These are phyloP conservation scores for Pseudopithomyces maydicus DNA, from an alignment of 2,329 filamentous ascomycete species.

Conservation along the genomic window DNA sequence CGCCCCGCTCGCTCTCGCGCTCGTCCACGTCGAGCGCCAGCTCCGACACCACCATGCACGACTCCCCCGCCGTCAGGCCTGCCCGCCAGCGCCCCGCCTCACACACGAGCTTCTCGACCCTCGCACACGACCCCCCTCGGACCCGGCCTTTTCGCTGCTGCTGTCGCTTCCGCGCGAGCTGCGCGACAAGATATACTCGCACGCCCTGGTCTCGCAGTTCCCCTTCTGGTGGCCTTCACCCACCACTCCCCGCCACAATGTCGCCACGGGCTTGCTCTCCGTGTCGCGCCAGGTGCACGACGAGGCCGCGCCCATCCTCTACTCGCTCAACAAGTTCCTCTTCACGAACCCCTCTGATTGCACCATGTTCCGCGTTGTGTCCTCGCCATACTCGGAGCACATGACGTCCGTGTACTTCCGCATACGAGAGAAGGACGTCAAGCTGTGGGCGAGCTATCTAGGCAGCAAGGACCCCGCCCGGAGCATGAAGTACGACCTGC, in stretches of 20 bases:
- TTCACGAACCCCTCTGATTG: constrained; percentile 47
- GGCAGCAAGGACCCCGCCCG: constrained; percentile 34
- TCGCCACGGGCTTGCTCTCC: constrained; percentile 34
- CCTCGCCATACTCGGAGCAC: constrained; percentile 30
- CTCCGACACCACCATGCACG: constrained; percentile 42
- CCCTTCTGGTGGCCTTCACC: constrained; percentile 42
- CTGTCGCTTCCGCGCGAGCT: constrained; percentile 44
- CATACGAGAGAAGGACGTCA: constrained; percentile 43
- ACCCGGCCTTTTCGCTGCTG: constrained; percentile 37
- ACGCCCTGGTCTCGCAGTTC: constrained; percentile 34
- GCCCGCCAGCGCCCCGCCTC: constrained; percentile 33
- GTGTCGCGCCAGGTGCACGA: constrained; percentile 35
- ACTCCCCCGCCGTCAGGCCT: constrained; percentile 33
- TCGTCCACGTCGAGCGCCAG: constrained; percentile 35
- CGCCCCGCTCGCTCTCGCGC: constrained; percentile 33
- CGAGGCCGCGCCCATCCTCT: constrained; percentile 43
- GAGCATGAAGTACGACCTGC: constrained; percentile 40
- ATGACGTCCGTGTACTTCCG: constrained; percentile 41
- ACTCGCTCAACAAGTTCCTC: constrained; percentile 42
- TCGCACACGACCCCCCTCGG: constrained; percentile 11
- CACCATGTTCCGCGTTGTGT: constrained; percentile 46
- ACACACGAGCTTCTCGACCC: constrained; percentile 18
- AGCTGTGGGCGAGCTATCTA: constrained; percentile 44
- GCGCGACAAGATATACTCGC: constrained; percentile 41
- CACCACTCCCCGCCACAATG: constrained; percentile 22